Evolutionary conservation across 2,329 filamentous ascomycete species (phyloP), one percentile per base, ranked within the genome.

Genomic region (Venturia asperata): DNA sequence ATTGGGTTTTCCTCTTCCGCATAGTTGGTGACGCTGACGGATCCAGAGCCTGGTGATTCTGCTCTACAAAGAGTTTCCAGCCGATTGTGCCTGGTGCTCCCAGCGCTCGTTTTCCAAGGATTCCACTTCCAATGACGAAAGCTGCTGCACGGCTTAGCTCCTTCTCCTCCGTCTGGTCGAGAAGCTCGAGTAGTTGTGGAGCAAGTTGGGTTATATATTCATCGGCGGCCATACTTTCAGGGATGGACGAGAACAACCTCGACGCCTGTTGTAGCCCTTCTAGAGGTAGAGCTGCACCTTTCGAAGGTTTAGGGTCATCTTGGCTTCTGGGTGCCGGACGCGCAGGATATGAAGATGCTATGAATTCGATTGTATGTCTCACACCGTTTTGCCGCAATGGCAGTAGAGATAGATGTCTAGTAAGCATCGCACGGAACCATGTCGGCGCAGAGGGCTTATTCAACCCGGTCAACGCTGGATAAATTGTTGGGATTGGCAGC

Each of bases 301-400:
- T 77, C 64, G 71, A 64, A 7, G 68, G 69, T 6, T 69, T 68
- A 55, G 70, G 67, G 9, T 72, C 68, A 41, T 71, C 64, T 64
- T 69, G 75, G 74, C 65, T 77, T 73, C 7, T 76, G 75, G 68
- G 77, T 79, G 67, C 82, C 80, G 75, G 74, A 56, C 75, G 71
- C 6, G 72, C 72, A 0, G 87, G 83, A 67, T 89, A 87, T 7
- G 89, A 85, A 1, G 87, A 82, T 66, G 89, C 87, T 43, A 91
- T 80, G 70, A 90, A 90, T 71, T 90, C 87, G 67, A 90, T 79
- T 0, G 85, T 87, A 34, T 84, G 82, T 42, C 87, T 82, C 17
- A 91, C 85, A 21, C 88, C 88, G 67, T 85, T 81, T 2, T 78
- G 75, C 4, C 87, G 80, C 34, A 89, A 77, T 0, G 88, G 87